phyloP scores from a whole-genome alignment of 495 filamentous ascomycete genomes.

The Aspergillus wentii region DNA sequence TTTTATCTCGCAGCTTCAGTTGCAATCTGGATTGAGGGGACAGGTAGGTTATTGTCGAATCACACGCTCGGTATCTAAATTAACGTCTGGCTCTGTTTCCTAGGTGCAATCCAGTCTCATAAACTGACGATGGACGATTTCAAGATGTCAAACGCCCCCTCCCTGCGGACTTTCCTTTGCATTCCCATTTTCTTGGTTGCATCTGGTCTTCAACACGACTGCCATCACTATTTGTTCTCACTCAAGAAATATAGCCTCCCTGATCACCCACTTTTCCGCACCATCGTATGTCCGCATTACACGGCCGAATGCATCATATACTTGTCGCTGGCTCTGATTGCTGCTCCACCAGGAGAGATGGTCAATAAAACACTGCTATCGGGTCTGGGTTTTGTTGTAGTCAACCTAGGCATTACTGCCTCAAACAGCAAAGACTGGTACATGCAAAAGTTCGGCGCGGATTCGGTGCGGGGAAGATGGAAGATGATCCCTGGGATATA shows the following conservation, averaged over 20 bases:
- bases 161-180: constrained; percentile 55
- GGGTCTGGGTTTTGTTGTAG: constrained; percentile 64
- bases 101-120: constrained; percentile 26
- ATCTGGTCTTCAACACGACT: constrained; percentile 74
- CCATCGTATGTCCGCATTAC: constrained; percentile 84
- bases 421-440: constrained; percentile 77
- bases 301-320: constrained; percentile 83
- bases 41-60: constrained; percentile 41
- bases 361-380: constrained; percentile 71
- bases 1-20: constrained; percentile 73
- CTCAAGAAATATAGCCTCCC: constrained; percentile 85
- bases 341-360: constrained; percentile 57
- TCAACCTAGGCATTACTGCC: constrained; percentile 83
- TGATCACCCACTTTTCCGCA: constrained; percentile 61
- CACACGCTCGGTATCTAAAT: neutral
- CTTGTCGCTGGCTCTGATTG: constrained; percentile 65
- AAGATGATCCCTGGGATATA: constrained; percentile 81
- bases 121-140: constrained; percentile 26
- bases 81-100: constrained; percentile 15
- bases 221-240: constrained; percentile 73
- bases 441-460: constrained; percentile 65
- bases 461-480: constrained; percentile 62
- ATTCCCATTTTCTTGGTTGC: constrained; percentile 66
- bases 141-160: constrained; percentile 38
- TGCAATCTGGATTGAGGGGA: constrained; percentile 82